A percentile compares a stretch with the other conserved stretches of the same genome.
Evolutionary conservation across 768 basidiomycete species (phyloP).

Genomic region (Ephemerocybe angulata): DNA sequence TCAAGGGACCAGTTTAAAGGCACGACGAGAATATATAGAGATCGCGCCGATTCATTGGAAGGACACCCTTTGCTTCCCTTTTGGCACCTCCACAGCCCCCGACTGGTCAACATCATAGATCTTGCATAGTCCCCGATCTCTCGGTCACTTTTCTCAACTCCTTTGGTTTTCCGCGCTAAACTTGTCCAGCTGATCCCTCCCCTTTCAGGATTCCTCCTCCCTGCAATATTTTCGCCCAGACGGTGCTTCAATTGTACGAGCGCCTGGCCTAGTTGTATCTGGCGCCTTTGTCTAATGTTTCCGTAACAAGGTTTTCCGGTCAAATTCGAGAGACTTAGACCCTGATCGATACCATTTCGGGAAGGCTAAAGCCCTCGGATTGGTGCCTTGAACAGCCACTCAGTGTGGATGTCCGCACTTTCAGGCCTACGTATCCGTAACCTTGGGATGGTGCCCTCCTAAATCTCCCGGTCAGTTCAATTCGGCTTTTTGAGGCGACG

Average conservation of each 20-base stretch:
- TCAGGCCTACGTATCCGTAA: slow-evolving; percentile 1
- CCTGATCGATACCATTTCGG: slow-evolving; percentile 1
- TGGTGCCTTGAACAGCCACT: slow-evolving; percentile 10
- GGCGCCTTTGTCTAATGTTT: background rate
- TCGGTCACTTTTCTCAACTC: background rate
- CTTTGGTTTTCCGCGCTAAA: background rate
- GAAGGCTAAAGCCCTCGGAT: slow-evolving; percentile 2
- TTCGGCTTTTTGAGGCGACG: too few species aligned
- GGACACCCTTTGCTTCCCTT: background rate
- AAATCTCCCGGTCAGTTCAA: background rate
- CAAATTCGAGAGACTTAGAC: background rate
- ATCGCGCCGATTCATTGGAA: slow-evolving; percentile 5
- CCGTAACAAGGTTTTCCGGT: background rate
- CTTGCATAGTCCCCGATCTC: background rate
- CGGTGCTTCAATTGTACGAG: background rate
- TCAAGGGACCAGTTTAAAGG: slow-evolving; percentile 4
- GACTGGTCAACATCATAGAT: slow-evolving; percentile 7
- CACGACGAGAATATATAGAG: slow-evolving; percentile 6
- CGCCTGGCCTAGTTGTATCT: background rate
- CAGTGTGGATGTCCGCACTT: slow-evolving; percentile 5
- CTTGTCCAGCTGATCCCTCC: slow-evolving; percentile 2
- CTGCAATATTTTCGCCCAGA: background rate
- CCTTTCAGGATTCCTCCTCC: background rate
- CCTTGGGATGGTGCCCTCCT: background rate
- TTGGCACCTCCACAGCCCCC: slow-evolving; percentile 6